phyloP scores from a whole-genome alignment of 2,329 filamentous ascomycete genomes.

The Pseudogymnoascus sp. region DNA sequence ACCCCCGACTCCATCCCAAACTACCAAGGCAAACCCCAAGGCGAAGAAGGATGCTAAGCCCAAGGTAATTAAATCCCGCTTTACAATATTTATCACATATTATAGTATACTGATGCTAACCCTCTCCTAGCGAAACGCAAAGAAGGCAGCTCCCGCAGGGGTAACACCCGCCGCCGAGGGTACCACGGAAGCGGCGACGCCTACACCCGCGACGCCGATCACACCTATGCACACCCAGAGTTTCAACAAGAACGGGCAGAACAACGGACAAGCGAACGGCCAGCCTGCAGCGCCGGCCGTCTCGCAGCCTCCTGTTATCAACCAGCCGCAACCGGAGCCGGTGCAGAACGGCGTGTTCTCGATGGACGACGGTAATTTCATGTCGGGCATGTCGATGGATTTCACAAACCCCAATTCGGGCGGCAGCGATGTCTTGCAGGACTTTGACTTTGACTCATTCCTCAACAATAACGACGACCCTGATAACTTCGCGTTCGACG shows the following conservation, averaged over 20 bases:
- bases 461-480: conserved; percentile 48
- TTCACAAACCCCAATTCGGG: conserved; percentile 48
- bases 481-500: conserved; percentile 46
- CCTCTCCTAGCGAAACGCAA: conserved; percentile 29
- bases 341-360: conserved; percentile 37
- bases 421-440: conserved; percentile 51
- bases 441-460: conserved; percentile 64
- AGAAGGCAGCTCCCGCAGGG: conserved; percentile 56
- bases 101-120: conserved; percentile 19
- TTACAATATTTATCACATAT: conserved; percentile 10
- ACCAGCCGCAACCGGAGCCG: conserved; percentile 40
- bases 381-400: conserved; percentile 36
- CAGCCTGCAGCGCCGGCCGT: conserved; percentile 35
- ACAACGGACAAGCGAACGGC: conserved; percentile 32
- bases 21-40: conserved; percentile 66
- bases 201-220: conserved; percentile 56
- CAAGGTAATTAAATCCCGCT: conserved; percentile 49
- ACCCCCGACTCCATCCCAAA: conserved; percentile 68
- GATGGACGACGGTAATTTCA: conserved; percentile 33
- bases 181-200: conserved; percentile 47
- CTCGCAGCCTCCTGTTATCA: conserved; percentile 33
- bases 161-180: conserved; percentile 52
- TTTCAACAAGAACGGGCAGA: conserved; percentile 41
- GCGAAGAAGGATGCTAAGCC: conserved; percentile 71
- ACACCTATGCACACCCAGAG: conserved; percentile 46